A percentile compares a stretch with the other conserved stretches of the same genome.
phyloP scores from a whole-genome alignment of 1,284 basidiomycete genomes.

The Cutaneotrichosporon cyanovorans region DNA sequence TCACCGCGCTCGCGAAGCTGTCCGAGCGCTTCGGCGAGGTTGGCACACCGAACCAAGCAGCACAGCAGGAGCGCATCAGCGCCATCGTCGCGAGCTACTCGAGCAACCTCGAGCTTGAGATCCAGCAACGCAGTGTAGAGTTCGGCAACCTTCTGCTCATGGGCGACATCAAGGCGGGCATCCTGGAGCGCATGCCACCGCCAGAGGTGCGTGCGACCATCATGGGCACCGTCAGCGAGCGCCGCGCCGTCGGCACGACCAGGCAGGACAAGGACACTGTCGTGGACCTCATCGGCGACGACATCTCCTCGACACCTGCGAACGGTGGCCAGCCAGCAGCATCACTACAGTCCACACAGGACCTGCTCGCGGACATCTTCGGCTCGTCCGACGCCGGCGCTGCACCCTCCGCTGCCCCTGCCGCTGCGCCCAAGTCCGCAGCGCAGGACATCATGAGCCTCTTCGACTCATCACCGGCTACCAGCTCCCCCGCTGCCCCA shows the following conservation, averaged over 20 bases:
- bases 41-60: constrained; percentile 51
- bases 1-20: constrained; percentile 85
- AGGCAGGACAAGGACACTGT: constrained; percentile 63
- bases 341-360: constrained; percentile 65
- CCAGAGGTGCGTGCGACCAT: constrained; percentile 93
- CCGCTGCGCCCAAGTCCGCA: constrained; percentile 49
- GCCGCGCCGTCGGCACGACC: constrained; percentile 85
- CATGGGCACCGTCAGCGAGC: constrained; percentile 82
- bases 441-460: constrained; percentile 88
- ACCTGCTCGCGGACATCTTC: constrained; percentile 89
- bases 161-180: constrained; percentile 73
- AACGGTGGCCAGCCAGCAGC: constrained; percentile 26
- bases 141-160: constrained; percentile 72
- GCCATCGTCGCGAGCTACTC: constrained; percentile 69
- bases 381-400: constrained; percentile 50
- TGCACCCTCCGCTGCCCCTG: constrained; percentile 45
- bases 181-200: constrained; percentile 95
- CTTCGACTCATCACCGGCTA: constrained; percentile 57
- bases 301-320: constrained; percentile 48
- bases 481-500: constrained; percentile 9
- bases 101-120: constrained; percentile 81
- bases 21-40: constrained; percentile 58
- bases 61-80: constrained; percentile 69
- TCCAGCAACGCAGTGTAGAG: constrained; percentile 93
- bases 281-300: constrained; percentile 69